A percentile compares a stretch with the other conserved stretches of the same genome.
Evolutionary conservation across 805 yeast species (phyloP).

Genomic region (Ogataea henricii): DNA sequence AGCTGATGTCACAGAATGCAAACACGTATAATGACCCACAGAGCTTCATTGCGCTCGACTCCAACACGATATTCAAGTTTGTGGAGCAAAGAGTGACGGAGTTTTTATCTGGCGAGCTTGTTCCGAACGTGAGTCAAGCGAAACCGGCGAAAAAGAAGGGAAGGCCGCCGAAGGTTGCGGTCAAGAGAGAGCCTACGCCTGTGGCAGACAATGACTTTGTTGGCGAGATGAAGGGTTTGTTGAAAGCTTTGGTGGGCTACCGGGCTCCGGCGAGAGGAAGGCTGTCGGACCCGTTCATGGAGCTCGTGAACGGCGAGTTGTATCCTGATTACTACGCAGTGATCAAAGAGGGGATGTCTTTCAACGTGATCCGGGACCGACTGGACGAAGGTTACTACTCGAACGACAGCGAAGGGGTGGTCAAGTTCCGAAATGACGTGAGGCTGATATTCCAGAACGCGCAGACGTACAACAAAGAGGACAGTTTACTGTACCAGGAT

Average conservation of each 20-base stretch:
- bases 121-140: background rate
- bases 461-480: constrained; percentile 71
- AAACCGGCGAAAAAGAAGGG: constrained; percentile 8
- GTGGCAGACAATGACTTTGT: constrained; percentile 11
- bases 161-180: background rate
- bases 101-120: constrained; percentile 14
- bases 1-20: constrained; percentile 71
- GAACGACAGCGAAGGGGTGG: constrained; percentile 50
- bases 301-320: constrained; percentile 65
- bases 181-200: constrained; percentile 1
- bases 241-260: constrained; percentile 45
- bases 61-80: constrained; percentile 54
- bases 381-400: constrained; percentile 54
- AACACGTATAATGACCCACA: constrained; percentile 66
- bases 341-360: constrained; percentile 73
- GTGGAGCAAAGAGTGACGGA: constrained; percentile 53
- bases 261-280: constrained; percentile 51
- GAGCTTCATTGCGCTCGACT: constrained; percentile 66
- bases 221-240: constrained; percentile 27
- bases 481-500: constrained; percentile 70
- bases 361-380: constrained; percentile 56
- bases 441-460: constrained; percentile 77
- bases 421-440: constrained; percentile 59
- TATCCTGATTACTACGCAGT: constrained; percentile 82
- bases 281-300: constrained; percentile 72